A percentile compares a stretch with the other conserved stretches of the same genome.
These are phyloP conservation scores for Vigna mungo DNA, from an alignment of 306 rosid genomes.

Conservation along the genomic window DNA sequence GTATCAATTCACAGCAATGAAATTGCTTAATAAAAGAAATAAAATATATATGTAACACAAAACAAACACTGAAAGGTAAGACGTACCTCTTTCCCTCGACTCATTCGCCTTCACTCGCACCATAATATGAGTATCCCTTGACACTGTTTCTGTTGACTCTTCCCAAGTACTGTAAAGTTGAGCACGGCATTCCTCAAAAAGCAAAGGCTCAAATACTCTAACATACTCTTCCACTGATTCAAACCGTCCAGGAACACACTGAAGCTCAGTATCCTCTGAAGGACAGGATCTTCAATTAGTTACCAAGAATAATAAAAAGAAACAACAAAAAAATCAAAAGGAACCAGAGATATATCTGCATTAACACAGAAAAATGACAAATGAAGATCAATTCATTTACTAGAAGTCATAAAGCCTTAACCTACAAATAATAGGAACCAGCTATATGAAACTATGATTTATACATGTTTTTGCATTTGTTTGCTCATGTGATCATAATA, in stretches of 20 bases:
- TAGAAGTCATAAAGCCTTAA: slow-evolving; percentile 32
- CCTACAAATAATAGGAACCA: slow-evolving; percentile 21
- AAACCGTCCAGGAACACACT: slow-evolving; percentile 89
- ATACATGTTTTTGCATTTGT: background rate
- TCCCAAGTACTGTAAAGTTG: slow-evolving; percentile 98
- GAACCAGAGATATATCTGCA: slow-evolving; percentile 29
- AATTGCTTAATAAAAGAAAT: slow-evolving; percentile 4
- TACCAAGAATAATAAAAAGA: slow-evolving; percentile 38
- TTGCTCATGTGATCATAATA: background rate
- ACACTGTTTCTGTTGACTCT: slow-evolving; percentile 78
- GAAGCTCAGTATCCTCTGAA: slow-evolving; percentile 92
- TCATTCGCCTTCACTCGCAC: slow-evolving; percentile 91
- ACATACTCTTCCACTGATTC: slow-evolving; percentile 94
- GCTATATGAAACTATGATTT: background rate
- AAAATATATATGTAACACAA: slow-evolving; percentile 31
- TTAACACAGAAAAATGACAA: background rate
- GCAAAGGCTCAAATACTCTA: slow-evolving; percentile 93
- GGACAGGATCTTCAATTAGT: slow-evolving; percentile 47
- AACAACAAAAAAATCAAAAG: slow-evolving; percentile 30
- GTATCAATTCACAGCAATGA: slow-evolving; percentile 13
- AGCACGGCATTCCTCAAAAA: slow-evolving; percentile 98
- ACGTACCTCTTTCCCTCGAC: slow-evolving; percentile 92
- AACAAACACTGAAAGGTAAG: slow-evolving; percentile 24
- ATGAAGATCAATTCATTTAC: slow-evolving; percentile 18
- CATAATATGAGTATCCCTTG: slow-evolving; percentile 88